Percentiles rank a stretch among this genome's conserved stretches.
These are phyloP conservation scores for Solanum corneliomulleri DNA, from an alignment of 257 asterid genomes.

Conservation along the genomic window DNA sequence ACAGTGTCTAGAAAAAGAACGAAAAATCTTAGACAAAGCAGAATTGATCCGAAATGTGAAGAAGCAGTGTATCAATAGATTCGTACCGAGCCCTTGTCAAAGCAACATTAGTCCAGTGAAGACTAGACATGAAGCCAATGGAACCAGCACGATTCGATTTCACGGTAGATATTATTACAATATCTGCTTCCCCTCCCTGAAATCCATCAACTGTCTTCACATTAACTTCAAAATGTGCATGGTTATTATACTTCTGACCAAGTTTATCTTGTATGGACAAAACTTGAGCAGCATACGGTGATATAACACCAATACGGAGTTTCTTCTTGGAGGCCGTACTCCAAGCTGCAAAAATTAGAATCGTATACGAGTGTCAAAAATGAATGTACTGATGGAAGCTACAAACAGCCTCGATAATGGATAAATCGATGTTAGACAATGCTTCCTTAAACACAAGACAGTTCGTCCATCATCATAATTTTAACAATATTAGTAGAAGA, in stretches of 20 bases:
- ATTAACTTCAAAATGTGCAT: slow-evolving; percentile 24
- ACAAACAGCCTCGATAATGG: neutral
- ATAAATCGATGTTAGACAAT: neutral
- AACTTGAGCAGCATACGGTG: slow-evolving; percentile 70
- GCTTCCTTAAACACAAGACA: neutral
- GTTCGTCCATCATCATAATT: neutral
- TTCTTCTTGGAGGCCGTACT: slow-evolving; percentile 13
- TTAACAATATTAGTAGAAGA: neutral
- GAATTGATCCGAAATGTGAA: neutral
- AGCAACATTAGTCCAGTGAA: slow-evolving; percentile 52
- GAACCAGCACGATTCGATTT: slow-evolving; percentile 34
- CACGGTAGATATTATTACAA: slow-evolving; percentile 53
- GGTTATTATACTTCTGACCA: slow-evolving; percentile 11
- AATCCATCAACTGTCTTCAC: slow-evolving; percentile 58
- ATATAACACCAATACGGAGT: slow-evolving; percentile 49
- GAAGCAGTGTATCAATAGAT: neutral
- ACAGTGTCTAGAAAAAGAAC: slow-evolving; percentile 22
- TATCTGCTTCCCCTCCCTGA: slow-evolving; percentile 64
- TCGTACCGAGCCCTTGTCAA: slow-evolving; percentile 66
- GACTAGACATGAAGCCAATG: slow-evolving; percentile 43
- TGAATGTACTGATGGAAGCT: neutral
- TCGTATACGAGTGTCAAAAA: neutral
- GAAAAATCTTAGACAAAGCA: neutral
- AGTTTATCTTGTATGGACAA: slow-evolving; percentile 29
- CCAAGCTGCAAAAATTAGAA: slow-evolving; percentile 28